Evolutionary conservation across 805 yeast species (phyloP).

Genomic region (Wickerhamiella azymoides): DNA sequence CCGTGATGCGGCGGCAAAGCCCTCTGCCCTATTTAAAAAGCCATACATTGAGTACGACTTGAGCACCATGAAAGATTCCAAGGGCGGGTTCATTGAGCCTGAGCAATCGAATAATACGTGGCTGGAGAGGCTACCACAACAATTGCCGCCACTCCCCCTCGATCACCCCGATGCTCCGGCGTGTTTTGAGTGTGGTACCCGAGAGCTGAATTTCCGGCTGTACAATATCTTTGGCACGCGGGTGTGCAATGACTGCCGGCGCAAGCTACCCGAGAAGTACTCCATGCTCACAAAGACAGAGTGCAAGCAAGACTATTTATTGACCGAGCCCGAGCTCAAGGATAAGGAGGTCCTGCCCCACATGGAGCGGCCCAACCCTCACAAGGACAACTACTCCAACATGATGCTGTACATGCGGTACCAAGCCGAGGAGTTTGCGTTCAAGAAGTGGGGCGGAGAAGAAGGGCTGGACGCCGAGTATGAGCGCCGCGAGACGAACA

Average conservation of each 20-base stretch:
- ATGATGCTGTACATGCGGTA: constrained; percentile 86
- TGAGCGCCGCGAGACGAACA: constrained; percentile 63
- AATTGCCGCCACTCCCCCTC: constrained; percentile 25
- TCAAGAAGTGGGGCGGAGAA: constrained; percentile 86
- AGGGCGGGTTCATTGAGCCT: constrained; percentile 67
- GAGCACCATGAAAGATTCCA: constrained; percentile 74
- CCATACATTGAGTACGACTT: constrained; percentile 44
- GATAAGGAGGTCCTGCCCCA: constrained; percentile 58
- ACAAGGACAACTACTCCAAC: constrained; percentile 70
- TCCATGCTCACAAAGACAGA: constrained; percentile 89
- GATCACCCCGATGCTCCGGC: constrained; percentile 63
- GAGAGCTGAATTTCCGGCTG: constrained; percentile 66
- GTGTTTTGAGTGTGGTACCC: constrained; percentile 70
- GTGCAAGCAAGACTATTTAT: constrained; percentile 77
- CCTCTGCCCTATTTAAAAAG: constrained; percentile 15
- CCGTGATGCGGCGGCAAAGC: constrained; percentile 4
- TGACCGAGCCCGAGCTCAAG: constrained; percentile 84
- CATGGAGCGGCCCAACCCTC: constrained; percentile 87
- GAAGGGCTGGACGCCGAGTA: constrained; percentile 88
- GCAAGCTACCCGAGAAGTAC: constrained; percentile 70
- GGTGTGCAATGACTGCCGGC: constrained; percentile 71
- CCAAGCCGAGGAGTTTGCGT: constrained; percentile 89
- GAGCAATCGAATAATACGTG: constrained; percentile 21
- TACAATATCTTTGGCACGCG: constrained; percentile 50
- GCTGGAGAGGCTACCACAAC: constrained; percentile 22